Conservation (phyloP, 495 filamentous ascomycete genomes). For the Aspergillus haitiensis region DNA sequence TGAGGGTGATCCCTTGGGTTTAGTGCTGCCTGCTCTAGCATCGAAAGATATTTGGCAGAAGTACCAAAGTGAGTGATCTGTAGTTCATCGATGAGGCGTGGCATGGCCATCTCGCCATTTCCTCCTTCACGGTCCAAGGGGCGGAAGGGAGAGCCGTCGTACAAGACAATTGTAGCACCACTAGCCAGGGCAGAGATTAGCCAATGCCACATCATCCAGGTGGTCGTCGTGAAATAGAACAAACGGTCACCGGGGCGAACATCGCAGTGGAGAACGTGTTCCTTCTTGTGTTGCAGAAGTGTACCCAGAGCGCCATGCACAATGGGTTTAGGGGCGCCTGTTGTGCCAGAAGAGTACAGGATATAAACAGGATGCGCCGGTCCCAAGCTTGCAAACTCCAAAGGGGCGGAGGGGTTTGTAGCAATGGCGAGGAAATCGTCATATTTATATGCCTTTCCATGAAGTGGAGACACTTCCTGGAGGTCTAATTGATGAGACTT, state of each 20-base stretch:
- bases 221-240: conserved; percentile 87
- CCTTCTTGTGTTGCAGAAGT: conserved; percentile 91
- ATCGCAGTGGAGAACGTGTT: conserved; percentile 80
- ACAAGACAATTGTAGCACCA: conserved; percentile 79
- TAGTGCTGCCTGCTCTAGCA: conserved; percentile 79
- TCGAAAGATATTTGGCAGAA: conserved; percentile 86
- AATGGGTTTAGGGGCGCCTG: conserved; percentile 88
- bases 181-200: conserved; percentile 77
- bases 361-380: conserved; percentile 89
- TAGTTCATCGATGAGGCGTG: conserved; percentile 65
- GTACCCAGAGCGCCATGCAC: conserved; percentile 87
- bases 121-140: conserved; percentile 53
- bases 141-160: conserved; percentile 86
- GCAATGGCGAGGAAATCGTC: conserved; percentile 49
- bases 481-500: conserved; percentile 49
- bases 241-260: conserved; percentile 64
- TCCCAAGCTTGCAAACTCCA: conserved; percentile 70
- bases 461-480: conserved; percentile 42
- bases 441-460: conserved; percentile 55
- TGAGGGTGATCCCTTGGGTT: conserved; percentile 57
- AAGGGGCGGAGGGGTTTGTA: conserved; percentile 42
- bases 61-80: conserved; percentile 89
- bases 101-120: conserved; percentile 66
- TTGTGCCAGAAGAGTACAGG: conserved; percentile 84
- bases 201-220: conserved; percentile 99